Conservation (phyloP, 805 yeast genomes). For the Candida ficus region DNA sequence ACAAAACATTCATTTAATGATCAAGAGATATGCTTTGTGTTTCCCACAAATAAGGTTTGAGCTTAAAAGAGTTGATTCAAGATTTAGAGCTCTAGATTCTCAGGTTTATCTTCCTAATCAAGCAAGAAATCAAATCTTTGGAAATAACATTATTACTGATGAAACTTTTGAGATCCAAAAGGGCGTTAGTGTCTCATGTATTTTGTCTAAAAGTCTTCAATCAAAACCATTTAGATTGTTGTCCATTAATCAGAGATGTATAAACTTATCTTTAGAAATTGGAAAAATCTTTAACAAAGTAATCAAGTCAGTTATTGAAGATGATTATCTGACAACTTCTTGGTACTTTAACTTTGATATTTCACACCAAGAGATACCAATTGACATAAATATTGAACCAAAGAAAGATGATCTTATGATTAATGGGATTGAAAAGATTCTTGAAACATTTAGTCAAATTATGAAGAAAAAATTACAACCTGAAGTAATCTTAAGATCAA, state of each 20-base stretch:
- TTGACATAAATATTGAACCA: slow-evolving; percentile 42
- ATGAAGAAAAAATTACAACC: neutral
- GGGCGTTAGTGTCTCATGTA: neutral
- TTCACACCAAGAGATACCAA: slow-evolving; percentile 8
- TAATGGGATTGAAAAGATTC: slow-evolving; percentile 16
- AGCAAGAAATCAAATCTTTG: neutral
- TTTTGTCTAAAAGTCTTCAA: neutral
- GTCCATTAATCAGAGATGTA: slow-evolving; percentile 1
- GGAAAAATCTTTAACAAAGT: neutral
- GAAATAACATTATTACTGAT: neutral
- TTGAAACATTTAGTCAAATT: slow-evolving; percentile 4
- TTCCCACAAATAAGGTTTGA: slow-evolving; percentile 28
- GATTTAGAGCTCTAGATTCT: neutral
- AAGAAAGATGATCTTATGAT: slow-evolving; percentile 37
- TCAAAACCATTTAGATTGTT: neutral
- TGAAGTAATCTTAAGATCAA: neutral
- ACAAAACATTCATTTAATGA: slow-evolving; percentile 16
- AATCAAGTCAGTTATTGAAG: slow-evolving; percentile 20
- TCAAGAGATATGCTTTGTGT: slow-evolving; percentile 28
- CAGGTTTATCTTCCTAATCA: neutral
- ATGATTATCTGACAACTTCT: neutral
- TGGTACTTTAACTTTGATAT: slow-evolving; percentile 33
- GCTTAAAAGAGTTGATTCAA: slow-evolving; percentile 5
- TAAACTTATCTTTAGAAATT: neutral
- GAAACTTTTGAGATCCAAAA: neutral